These are phyloP conservation scores for Chaetomiaceae sp. DNA, from an alignment of 2,329 filamentous ascomycete species.

Conservation along the genomic window DNA sequence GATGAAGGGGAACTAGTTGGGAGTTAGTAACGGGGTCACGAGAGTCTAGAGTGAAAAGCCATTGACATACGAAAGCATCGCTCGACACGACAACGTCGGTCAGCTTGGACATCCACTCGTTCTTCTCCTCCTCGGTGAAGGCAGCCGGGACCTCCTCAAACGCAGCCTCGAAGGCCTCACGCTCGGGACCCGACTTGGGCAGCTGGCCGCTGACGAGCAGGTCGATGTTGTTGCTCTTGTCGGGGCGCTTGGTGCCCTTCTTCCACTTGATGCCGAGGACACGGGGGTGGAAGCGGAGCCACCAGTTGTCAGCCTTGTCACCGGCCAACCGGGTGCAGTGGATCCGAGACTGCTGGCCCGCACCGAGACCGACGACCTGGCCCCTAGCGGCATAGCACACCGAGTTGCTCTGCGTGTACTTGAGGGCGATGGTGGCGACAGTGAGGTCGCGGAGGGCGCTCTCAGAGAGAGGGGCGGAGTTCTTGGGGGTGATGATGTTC, in stretches of 20 bases:
- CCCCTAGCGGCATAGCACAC: constrained; percentile 96
- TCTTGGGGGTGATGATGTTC: constrained; percentile 82
- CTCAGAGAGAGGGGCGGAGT: constrained; percentile 66
- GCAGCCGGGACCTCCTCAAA: constrained; percentile 83
- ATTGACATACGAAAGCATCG: constrained; percentile 82
- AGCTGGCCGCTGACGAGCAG: constrained; percentile 88
- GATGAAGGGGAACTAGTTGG: constrained; percentile 81
- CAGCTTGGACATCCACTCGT: constrained; percentile 79
- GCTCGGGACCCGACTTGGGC: constrained; percentile 76
- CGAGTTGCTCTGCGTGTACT: constrained; percentile 99
- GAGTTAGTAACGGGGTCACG: constrained; percentile 1
- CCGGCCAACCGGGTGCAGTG: constrained; percentile 97
- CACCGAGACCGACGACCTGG: constrained; percentile 88
- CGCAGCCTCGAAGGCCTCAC: constrained; percentile 77
- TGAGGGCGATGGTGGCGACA: constrained; percentile 92
- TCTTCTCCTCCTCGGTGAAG: constrained; percentile 80
- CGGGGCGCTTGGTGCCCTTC: constrained; percentile 91
- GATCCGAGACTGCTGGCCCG: constrained; percentile 94
- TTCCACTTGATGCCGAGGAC: constrained; percentile 91
- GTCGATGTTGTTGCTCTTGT: constrained; percentile 98
- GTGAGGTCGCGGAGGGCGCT: constrained; percentile 83
- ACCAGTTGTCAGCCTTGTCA: constrained; percentile 99
- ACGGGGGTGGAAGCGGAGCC: constrained; percentile 94
- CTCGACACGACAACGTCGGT: constrained; percentile 80
- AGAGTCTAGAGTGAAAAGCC: background rate